These are phyloP conservation scores for Pseudocercospora fuligena DNA, from an alignment of 2,329 filamentous ascomycete species.

Conservation along the genomic window DNA sequence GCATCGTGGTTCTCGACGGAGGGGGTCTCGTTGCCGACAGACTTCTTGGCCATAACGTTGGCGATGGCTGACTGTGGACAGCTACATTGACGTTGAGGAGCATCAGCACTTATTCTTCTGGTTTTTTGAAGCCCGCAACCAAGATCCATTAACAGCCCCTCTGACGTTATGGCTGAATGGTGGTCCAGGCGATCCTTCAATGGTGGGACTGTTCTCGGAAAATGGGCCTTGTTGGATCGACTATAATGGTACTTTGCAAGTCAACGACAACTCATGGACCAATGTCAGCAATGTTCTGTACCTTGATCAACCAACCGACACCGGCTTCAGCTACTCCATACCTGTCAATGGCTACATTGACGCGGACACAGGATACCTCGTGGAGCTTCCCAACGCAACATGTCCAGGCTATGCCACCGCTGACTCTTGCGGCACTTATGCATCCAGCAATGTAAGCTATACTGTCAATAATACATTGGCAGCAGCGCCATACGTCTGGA, in stretches of 20 bases:
- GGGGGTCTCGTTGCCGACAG: not conserved
- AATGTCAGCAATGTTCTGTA: conserved; percentile 68
- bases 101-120: conserved; percentile 59
- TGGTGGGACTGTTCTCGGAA: conserved; percentile 61
- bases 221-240: conserved; percentile 38
- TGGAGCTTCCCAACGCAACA: conserved; percentile 37
- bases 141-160: conserved; percentile 58
- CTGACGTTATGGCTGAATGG: conserved; percentile 66
- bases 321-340: conserved; percentile 62
- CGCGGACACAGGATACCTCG: conserved; percentile 41
- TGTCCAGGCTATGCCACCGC: conserved; percentile 27
- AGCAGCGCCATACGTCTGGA: conserved; percentile 64
- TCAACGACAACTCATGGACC: conserved; percentile 66
- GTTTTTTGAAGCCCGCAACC: conserved; percentile 62
- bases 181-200: conserved; percentile 62
- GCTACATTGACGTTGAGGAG: conserved; percentile 53
- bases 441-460: conserved; percentile 54
- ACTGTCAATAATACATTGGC: conserved; percentile 59
- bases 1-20: not conserved
- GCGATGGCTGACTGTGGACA: conserved; percentile 32
- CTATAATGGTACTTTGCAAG: conserved; percentile 38
- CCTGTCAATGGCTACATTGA: conserved; percentile 47
- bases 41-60: conserved; percentile 50
- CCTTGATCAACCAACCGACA: conserved; percentile 67
- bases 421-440: conserved; percentile 59